phyloP scores from a whole-genome alignment of 352 stramenopile species.

The Peronospora farinosa region DNA sequence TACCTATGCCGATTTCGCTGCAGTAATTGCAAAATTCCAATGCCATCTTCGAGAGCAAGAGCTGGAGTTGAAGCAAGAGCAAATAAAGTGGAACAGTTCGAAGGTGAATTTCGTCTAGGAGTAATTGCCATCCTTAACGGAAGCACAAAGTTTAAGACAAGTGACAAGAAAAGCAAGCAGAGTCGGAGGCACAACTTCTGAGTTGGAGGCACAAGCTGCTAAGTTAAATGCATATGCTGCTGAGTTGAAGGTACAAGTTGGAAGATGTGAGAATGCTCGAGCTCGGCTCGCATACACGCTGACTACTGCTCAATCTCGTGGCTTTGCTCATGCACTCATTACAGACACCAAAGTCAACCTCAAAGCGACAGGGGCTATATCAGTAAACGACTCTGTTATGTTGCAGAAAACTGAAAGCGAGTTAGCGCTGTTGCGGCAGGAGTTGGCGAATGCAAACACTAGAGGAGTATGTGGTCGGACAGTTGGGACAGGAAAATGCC shows the following conservation, averaged over 20 bases:
- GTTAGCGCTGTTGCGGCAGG: constrained; percentile 10
- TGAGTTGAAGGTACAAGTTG: too few relatives aligned
- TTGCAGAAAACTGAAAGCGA: constrained; percentile 18
- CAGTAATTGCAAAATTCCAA: constrained; percentile 40
- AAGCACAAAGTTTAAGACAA: constrained; percentile 2
- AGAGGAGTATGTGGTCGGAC: not conserved
- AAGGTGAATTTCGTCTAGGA: constrained; percentile 12
- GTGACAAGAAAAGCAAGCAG: constrained; percentile 18
- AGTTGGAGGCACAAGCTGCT: constrained; percentile 52
- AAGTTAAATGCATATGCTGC: too few relatives aligned
- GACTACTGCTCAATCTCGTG: constrained; percentile 34
- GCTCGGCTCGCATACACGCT: constrained; percentile 53
- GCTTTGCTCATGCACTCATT: constrained; percentile 12
- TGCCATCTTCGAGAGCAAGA: constrained; percentile 22
- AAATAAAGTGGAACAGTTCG: constrained; percentile 18
- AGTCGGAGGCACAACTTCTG: constrained; percentile 51
- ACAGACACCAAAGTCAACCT: constrained; percentile 7
- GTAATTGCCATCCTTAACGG: not conserved
- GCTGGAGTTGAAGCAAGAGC: constrained; percentile 24
- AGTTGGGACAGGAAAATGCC: constrained; percentile 27
- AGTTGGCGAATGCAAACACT: constrained; percentile 8
- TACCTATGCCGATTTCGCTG: constrained; percentile 31
- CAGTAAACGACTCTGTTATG: not conserved
- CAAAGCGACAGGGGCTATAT: not conserved
- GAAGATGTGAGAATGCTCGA: constrained; percentile 57